Evolutionary conservation across 306 rosid species (phyloP).

Genomic region (Cicer bijugum): DNA sequence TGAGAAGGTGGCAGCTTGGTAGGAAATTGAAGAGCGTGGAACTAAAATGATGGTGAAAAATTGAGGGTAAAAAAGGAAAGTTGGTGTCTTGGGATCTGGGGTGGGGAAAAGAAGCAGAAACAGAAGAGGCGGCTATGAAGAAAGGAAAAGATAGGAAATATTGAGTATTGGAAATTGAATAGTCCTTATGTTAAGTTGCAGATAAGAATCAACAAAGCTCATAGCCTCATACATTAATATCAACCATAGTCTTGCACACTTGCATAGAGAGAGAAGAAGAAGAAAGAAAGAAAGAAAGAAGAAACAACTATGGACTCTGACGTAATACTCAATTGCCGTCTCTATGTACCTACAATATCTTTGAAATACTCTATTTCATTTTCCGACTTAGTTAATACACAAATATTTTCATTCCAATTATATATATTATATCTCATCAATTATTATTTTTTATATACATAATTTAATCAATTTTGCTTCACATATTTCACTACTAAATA

Average conservation of each 20-base stretch:
- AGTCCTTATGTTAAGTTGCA: neutral
- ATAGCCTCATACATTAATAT: slow-evolving; percentile 9
- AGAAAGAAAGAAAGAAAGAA: neutral
- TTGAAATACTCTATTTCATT: too few relatives aligned
- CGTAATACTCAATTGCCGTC: slow-evolving; percentile 46
- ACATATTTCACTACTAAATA: too few relatives aligned
- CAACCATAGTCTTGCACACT: slow-evolving; percentile 14
- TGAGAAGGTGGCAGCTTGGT: slow-evolving; percentile 40
- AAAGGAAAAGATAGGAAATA: neutral
- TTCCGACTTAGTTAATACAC: too few relatives aligned
- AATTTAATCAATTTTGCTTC: too few relatives aligned
- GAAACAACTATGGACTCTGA: slow-evolving; percentile 52
- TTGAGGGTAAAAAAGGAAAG: slow-evolving; percentile 32
- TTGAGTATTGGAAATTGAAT: slow-evolving; percentile 26
- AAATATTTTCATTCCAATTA: too few relatives aligned
- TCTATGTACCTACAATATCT: neutral
- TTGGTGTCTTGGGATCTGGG: slow-evolving; percentile 17
- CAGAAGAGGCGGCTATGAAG: slow-evolving; percentile 48
- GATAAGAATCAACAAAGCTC: slow-evolving; percentile 38
- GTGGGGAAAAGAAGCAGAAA: slow-evolving; percentile 15
- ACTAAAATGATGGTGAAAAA: slow-evolving; percentile 31
- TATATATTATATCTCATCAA: too few relatives aligned
- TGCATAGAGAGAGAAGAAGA: slow-evolving; percentile 22
- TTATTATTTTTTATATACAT: too few relatives aligned
- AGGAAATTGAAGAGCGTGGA: slow-evolving; percentile 42